phyloP scores from a whole-genome alignment of 495 filamentous ascomycete species.

The Hyphodiscus hymeniophilus region DNA sequence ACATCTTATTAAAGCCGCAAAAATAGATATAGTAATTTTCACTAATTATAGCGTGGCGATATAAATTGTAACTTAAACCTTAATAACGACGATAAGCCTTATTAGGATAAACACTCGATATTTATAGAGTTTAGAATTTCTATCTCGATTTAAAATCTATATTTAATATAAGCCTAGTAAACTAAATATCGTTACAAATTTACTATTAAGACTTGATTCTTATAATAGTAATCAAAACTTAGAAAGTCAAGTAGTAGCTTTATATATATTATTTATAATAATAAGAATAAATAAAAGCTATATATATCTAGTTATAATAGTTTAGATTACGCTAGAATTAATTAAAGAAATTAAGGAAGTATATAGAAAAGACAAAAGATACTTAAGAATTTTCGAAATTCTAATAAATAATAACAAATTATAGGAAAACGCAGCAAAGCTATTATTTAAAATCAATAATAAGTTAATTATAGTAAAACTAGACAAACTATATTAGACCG shows the following conservation, averaged over 20 bases:
- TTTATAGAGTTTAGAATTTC: not conserved
- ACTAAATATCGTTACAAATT: not conserved
- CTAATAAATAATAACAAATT: not conserved
- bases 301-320: not conserved
- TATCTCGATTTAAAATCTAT: not conserved
- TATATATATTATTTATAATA: too few species aligned
- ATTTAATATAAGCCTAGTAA: not conserved
- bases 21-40: too few species aligned
- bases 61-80: too few species aligned
- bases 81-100: too few species aligned
- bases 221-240: too few species aligned
- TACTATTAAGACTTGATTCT: too few species aligned
- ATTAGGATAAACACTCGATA: too few species aligned
- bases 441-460: not conserved
- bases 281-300: too few species aligned
- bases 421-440: not conserved
- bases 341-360: not conserved
- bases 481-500: not conserved
- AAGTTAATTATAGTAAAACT: too few species aligned
- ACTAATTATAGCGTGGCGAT: too few species aligned
- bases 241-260: too few species aligned
- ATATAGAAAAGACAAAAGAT: not conserved
- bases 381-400: not conserved
- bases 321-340: not conserved
- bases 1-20: too few species aligned